Evolutionary conservation across 1,284 basidiomycete genomes (phyloP).

Genomic region (Marasmius oreades): DNA sequence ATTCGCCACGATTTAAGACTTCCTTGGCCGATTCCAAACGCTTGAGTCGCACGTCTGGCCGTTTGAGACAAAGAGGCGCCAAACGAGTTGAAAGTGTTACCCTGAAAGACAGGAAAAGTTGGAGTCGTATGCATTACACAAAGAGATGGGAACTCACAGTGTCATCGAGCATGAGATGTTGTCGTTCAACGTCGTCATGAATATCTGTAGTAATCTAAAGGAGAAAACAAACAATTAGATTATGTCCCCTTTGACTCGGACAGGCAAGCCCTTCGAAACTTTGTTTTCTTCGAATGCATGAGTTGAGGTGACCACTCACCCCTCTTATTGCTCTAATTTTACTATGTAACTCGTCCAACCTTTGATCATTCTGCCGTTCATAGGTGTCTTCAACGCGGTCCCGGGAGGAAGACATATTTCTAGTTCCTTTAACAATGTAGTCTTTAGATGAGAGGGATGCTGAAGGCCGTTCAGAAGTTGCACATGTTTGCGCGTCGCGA

Average conservation of each 20-base stretch:
- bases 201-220: constrained; percentile 75
- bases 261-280: too few relatives aligned
- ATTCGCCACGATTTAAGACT: constrained; percentile 65
- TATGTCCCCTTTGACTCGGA: too few relatives aligned
- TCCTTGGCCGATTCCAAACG: constrained; percentile 64
- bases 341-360: constrained; percentile 75
- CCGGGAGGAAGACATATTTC: constrained; percentile 31
- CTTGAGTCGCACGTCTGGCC: constrained; percentile 61
- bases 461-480: too few relatives aligned
- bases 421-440: too few relatives aligned
- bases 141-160: constrained; percentile 46
- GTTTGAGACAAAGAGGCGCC: constrained; percentile 58
- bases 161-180: constrained; percentile 72
- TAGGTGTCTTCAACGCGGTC: constrained; percentile 61
- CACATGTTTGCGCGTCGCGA: too few relatives aligned
- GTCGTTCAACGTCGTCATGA: constrained; percentile 76
- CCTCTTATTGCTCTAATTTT: constrained; percentile 76
- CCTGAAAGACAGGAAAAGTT: constrained; percentile 31
- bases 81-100: constrained; percentile 65
- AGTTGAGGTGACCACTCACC: constrained; percentile 40
- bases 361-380: constrained; percentile 76
- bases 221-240: neutral
- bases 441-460: too few relatives aligned
- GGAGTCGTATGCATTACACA: neutral
- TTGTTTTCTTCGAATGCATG: too few relatives aligned